Evolutionary conservation across 768 basidiomycete genomes (phyloP), one percentile per base, ranked within the genome.

Genomic region (Paxillus involutus): DNA sequence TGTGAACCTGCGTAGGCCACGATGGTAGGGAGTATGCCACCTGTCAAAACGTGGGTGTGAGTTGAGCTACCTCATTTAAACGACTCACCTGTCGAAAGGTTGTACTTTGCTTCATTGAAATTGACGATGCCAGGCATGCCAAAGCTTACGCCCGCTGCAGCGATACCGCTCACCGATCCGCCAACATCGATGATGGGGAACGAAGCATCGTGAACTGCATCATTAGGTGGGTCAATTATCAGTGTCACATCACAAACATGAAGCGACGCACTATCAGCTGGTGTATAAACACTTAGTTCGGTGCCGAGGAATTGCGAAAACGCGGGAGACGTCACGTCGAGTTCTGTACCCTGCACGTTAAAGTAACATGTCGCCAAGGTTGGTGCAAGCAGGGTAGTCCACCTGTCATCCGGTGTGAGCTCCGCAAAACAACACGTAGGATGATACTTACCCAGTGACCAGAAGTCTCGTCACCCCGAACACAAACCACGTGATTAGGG

Each of bases 71-170:
- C 4, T 7, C 3, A 2, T 9, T 33, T 33, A 33, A 33, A 33
- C 32, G 10, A 12, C 32, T 12, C 32, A 54, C 59, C 59, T 3
- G 59, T 58, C 1, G 62, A 63, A 6, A 57, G 3, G 16, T 63
- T 60, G 24, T 63, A 63, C 14, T 49, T 32, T 36, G 17, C 62
- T 14, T 56, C 59, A 14, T 63, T 63, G 19, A 63, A 63, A n/a
- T 51, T 39, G 6, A 54, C 42, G 21, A 58, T 48, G 3, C 62
- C 63, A 0, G 52, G 29, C 11, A 10, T 13, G 29, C 56, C 56
- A 8, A 44, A 49, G 36, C 30, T 58, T 24, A 40, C 53, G 7
- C 57, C 13, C 5, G 62, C 56, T 2, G 62, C 49, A 30, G 56
- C 37, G 12, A 63, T 51, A 8, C 62, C 62, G 8, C 61, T 60